Evolutionary conservation across 2,329 filamentous ascomycete genomes (phyloP).

Genomic region (Aspergillus clavatus): DNA sequence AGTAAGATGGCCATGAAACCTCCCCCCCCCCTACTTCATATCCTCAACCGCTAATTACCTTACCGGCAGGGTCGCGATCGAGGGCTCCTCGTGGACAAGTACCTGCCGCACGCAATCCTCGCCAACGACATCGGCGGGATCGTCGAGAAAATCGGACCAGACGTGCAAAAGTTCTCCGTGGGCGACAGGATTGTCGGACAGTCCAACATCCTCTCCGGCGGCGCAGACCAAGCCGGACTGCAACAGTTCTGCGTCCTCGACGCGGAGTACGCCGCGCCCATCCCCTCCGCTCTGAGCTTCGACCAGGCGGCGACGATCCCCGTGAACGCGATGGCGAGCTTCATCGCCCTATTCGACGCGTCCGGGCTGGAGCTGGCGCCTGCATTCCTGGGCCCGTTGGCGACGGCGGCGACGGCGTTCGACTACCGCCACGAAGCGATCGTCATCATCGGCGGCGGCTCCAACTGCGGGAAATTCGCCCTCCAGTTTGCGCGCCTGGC

Average conservation of each 20-base stretch:
- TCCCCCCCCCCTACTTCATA: too few species aligned
- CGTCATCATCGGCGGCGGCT: conserved; percentile 24
- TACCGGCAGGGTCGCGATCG: conserved; percentile 28
- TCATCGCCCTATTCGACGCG: conserved; percentile 32
- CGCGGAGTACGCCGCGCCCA: conserved; percentile 22
- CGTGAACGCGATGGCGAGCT: conserved; percentile 31
- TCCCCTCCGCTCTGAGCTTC: conserved; percentile 32
- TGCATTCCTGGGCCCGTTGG: conserved; percentile 6
- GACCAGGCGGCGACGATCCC: conserved; percentile 38
- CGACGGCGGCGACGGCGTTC: too few species aligned
- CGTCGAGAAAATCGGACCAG: conserved; percentile 25
- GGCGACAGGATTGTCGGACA: conserved; percentile 34
- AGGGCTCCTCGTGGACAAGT: conserved; percentile 33
- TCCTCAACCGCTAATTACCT: too few species aligned
- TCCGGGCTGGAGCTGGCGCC: conserved; percentile 1
- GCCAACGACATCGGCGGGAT: conserved; percentile 34
- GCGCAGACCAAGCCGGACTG: conserved; percentile 21
- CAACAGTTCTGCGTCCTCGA: conserved; percentile 39
- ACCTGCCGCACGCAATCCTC: conserved; percentile 27
- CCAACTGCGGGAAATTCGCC: conserved; percentile 20
- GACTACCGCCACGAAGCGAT: conserved; percentile 15
- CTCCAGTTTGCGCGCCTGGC: conserved; percentile 24
- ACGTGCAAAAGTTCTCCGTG: conserved; percentile 20
- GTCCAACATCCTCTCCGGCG: neutral
- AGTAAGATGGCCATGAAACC: neutral